Base-by-base conservation (phyloP, 139 green algal genomes). In the Trebouxia sp. region DNA sequence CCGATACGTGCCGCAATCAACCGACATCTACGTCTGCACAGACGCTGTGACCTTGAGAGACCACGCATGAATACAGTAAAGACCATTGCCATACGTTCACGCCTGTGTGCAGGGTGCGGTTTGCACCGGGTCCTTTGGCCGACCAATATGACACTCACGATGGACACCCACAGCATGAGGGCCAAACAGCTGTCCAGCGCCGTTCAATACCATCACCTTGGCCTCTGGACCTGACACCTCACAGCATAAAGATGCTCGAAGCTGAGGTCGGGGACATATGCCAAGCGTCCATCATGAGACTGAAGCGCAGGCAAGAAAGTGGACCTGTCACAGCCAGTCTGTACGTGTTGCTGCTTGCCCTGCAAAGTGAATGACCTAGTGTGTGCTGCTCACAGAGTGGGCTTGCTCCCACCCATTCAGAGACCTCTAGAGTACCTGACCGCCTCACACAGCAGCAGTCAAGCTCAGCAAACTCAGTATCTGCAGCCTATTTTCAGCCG, bases 131-230 rank as follows among this genome's bases (percentile, higher is more conserved):
- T 12, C 83, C 83, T 5, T 76, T 83, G 39, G 38, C 48, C 20
- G 74, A 76, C 30, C 79, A 78, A 50, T 86, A 82, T 67, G 15
- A 22, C 22, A 85, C 83, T 14, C 20, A 65, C 1, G 83, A 87
- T 26, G 83, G 83, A 5, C 83, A 87, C 75, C 79, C 83, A 8
- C 47, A 79, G 24, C 83, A 82, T 39, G 83, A 87, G 50, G 83
- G 83, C 1, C 47, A 67, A 43, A 55, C 79, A 45, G 83, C 83
- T 38, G 65, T 56, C 22, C 79, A 81, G 51, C 56, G 72, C 15
- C 74, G 83, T 45, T 58, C 41, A 35, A 7, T 77, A 4, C 70
- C 79, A 30, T 50, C 38, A 5, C 11, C 47, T 41, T 85, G 80
- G 83, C 69, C 79, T 7, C 20, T 53, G 12, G 83, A 87, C 62